Evolutionary conservation across 129 eudicot species (phyloP), one percentile per base, ranked within the genome.

Genomic region (Flaveria ramosissima): DNA sequence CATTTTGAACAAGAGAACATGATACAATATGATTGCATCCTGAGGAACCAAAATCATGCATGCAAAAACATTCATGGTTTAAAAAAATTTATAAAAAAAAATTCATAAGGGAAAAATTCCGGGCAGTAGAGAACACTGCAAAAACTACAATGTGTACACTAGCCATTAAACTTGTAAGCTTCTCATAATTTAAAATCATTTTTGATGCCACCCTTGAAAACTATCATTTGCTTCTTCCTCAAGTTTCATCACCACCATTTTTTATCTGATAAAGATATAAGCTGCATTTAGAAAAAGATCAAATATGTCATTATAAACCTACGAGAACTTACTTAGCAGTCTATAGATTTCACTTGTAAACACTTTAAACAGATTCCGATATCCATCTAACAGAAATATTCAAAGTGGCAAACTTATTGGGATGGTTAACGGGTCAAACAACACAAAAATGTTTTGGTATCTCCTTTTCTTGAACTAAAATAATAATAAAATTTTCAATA

Each of bases 241-340:
- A 11, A 12, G 50, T n/a, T 48, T 70, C 76, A 80, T 65, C 76
- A 77, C 77, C 82, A 59, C 87, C 87, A 85, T 47, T 83, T 85
- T 51, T 83, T 81, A 75, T 84, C 87, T 1, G 89, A 82, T 61
- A 86, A 32, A 80, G 89, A 86, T 60, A 85, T 51, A 66, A 89
- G 86, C 96, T 89, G 90, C 85, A 77, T 20, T 74, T 15, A 70
- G 19, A 39, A 32, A 30, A 63, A 2, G 56, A 48, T 68, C 51
- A 24, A 59, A 57, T 0, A 36, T 23, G 78, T 79, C 69, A 80
- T 19, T 26, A 75, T 16, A 65, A 52, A 53, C 63, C 68, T 51
- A 50, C 10, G 46, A 61, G 16, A 19, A 62, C 32, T 48, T 71
- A 30, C 39, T 19, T 32, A 12, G 36, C 61, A 77, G 48, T 27